phyloP scores from a whole-genome alignment of 108 stramenopile genomes.

The Halocafeteria seosinensis region DNA sequence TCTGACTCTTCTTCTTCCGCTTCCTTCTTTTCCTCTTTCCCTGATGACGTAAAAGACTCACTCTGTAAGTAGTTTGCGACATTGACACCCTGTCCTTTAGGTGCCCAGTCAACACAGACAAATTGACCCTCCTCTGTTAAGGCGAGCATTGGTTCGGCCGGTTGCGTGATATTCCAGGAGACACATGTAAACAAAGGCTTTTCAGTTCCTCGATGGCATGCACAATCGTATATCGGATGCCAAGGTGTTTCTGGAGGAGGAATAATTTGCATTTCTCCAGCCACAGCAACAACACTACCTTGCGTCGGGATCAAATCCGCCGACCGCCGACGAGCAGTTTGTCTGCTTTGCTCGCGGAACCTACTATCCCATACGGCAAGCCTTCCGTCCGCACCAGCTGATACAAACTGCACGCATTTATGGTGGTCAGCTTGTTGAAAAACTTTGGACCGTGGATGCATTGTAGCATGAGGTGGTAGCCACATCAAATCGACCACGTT shows the following conservation, averaged over 20 bases:
- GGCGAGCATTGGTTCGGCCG: neutral
- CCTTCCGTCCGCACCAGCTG: neutral
- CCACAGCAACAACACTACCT: neutral
- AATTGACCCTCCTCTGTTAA: neutral
- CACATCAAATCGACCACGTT: neutral
- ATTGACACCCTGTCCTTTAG: neutral
- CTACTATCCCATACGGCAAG: neutral
- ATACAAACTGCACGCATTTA: neutral
- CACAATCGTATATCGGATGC: neutral
- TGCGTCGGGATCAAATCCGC: too few species aligned
- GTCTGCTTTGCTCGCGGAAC: neutral
- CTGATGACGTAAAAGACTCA: too few species aligned
- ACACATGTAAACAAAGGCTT: neutral
- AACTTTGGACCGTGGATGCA: neutral
- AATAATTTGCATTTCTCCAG: neutral
- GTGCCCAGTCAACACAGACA: neutral
- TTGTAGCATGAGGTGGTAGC: neutral
- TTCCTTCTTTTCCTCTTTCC: too few species aligned
- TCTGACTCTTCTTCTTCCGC: neutral
- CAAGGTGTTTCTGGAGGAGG: neutral
- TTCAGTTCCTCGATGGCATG: neutral
- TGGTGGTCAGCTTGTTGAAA: neutral
- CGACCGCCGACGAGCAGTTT: neutral
- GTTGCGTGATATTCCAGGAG: neutral
- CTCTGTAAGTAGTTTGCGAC: neutral